A percentile compares a stretch with the other conserved stretches of the same genome.
Evolutionary conservation across 2,329 filamentous ascomycete genomes (phyloP).

Genomic region (Myriosclerotinia curreyana): DNA sequence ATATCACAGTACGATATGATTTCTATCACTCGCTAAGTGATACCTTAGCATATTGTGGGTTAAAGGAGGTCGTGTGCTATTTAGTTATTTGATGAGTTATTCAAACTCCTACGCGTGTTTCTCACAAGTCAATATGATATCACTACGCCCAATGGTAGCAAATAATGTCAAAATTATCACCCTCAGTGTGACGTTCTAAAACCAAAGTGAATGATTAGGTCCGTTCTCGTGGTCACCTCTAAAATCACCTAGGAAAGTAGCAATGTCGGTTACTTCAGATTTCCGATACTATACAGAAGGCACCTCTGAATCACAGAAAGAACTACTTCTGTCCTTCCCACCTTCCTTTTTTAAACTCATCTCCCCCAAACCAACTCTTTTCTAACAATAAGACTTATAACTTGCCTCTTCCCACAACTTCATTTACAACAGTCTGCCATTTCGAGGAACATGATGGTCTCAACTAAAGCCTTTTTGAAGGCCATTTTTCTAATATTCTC

Average conservation of each 20-base stretch:
- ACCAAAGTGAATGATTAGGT: background rate
- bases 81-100: background rate
- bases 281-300: background rate
- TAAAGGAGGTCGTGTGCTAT: background rate
- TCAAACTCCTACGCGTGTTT: background rate
- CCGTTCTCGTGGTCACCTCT: background rate
- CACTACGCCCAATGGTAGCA: background rate
- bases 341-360: background rate
- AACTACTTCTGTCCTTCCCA: background rate
- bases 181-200: background rate
- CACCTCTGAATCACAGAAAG: background rate
- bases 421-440: background rate
- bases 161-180: background rate
- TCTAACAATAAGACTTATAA: background rate
- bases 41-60: background rate
- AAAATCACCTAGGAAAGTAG: background rate
- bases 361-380: background rate
- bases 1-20: background rate
- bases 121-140: background rate
- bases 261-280: background rate
- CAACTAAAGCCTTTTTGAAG: background rate
- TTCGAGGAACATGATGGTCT: background rate
- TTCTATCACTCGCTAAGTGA: background rate
- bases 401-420: background rate
- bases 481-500: constrained; percentile 3